phyloP scores from a whole-genome alignment of 768 basidiomycete genomes.

The Kwoniella botswanensis region DNA sequence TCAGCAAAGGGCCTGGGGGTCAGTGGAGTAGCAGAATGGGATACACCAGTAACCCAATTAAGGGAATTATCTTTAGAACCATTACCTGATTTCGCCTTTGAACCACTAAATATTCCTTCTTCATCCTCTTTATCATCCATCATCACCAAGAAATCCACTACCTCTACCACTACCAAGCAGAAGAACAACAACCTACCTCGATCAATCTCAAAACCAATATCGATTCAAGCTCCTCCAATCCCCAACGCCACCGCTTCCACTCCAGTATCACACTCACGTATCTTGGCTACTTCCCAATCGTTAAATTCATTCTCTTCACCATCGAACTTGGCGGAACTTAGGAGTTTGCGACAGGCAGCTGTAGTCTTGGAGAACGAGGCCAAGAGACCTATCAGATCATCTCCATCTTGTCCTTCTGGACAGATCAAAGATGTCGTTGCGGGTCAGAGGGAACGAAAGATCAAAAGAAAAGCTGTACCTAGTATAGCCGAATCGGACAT shows the following conservation, averaged over 20 bases:
- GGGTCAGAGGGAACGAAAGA: constrained; percentile 28
- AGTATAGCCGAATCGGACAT: constrained; percentile 21
- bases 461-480: constrained; percentile 45
- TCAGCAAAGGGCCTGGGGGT: constrained; percentile 28
- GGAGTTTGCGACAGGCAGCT: constrained; percentile 30
- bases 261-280: constrained; percentile 10
- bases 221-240: neutral
- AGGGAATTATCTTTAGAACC: constrained; percentile 3
- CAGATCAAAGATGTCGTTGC: neutral
- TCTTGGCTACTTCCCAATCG: constrained; percentile 31
- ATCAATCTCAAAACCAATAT: constrained; percentile 7
- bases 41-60: constrained; percentile 16
- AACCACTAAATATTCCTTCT: constrained; percentile 1
- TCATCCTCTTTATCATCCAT: constrained; percentile 5
- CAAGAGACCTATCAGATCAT: constrained; percentile 13
- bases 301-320: constrained; percentile 34
- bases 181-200: neutral
- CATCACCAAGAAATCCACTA: constrained; percentile 1
- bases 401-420: neutral
- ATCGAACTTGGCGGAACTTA: constrained; percentile 26
- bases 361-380: constrained; percentile 25
- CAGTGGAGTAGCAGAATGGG: constrained; percentile 33
- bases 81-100: constrained; percentile 11
- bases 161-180: too few relatives aligned
- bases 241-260: neutral